Conservation (phyloP, 2,329 filamentous ascomycete species). For the Pyrenophora teres region DNA sequence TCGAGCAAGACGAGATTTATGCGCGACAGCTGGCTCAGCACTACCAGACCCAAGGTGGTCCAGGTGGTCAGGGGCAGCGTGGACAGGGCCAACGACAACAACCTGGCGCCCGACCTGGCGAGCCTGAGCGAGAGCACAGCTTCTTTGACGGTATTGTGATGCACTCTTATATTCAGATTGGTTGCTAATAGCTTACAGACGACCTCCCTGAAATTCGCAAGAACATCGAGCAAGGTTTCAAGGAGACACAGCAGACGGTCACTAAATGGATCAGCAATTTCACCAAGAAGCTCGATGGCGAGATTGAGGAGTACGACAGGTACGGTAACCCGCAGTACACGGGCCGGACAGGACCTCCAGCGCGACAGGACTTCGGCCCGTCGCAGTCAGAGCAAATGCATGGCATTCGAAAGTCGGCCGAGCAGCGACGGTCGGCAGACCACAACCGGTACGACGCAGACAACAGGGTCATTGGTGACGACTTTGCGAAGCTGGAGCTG, state of each 20-base stretch:
- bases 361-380: conserved; percentile 46
- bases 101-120: conserved; percentile 62
- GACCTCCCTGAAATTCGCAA: conserved; percentile 92
- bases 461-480: conserved; percentile 84
- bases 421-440: conserved; percentile 73
- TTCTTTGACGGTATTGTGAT: conserved; percentile 74
- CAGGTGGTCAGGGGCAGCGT: conserved; percentile 39
- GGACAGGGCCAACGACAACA: conserved; percentile 52
- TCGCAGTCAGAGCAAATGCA: conserved; percentile 48
- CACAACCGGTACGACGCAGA: conserved; percentile 94
- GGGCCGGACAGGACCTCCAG: conserved; percentile 22
- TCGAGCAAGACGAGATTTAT: conserved; percentile 90
- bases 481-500: conserved; percentile 73
- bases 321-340: conserved; percentile 51
- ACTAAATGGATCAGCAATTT: conserved; percentile 90
- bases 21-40: conserved; percentile 92
- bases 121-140: conserved; percentile 72
- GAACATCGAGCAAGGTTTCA: conserved; percentile 90
- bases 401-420: conserved; percentile 47
- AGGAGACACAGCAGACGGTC: conserved; percentile 90
- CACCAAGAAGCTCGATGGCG: conserved; percentile 88
- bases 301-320: conserved; percentile 67
- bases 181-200: conserved; percentile 57
- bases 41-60: conserved; percentile 62
- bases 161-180: neutral